A percentile compares a stretch with the other conserved stretches of the same genome.
phyloP scores from a whole-genome alignment of 225 moss, liverwort and hornwort genomes.

The Asterella californica region DNA sequence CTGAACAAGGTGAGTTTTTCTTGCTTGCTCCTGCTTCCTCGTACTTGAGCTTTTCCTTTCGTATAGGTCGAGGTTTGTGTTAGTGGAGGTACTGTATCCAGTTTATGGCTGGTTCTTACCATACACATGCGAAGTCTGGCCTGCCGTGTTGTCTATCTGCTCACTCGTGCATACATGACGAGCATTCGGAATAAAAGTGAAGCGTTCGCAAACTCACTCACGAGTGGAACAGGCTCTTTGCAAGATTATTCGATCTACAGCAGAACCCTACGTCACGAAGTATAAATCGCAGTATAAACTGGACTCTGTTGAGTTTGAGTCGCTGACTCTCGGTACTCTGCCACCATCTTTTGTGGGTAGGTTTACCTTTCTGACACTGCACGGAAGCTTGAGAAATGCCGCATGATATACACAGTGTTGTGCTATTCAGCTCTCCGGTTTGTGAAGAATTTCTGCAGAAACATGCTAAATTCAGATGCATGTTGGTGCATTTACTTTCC shows the following conservation, averaged over 20 bases:
- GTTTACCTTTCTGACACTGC: background rate
- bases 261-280: constrained; percentile 83
- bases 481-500: background rate
- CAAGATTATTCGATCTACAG: constrained; percentile 81
- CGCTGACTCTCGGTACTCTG: constrained; percentile 82
- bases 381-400: background rate
- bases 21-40: background rate
- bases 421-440: background rate
- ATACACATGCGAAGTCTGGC: background rate
- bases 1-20: constrained; percentile 39
- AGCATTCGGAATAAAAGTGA: background rate
- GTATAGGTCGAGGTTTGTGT: background rate
- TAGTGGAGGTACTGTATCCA: background rate
- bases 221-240: constrained; percentile 70
- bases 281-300: constrained; percentile 80
- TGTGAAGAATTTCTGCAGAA: background rate
- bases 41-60: background rate
- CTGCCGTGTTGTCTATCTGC: background rate
- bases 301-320: constrained; percentile 84
- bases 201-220: background rate
- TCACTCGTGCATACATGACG: background rate
- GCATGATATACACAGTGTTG: background rate
- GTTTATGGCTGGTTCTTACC: background rate
- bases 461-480: background rate
- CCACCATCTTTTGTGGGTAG: constrained; percentile 93